These are phyloP conservation scores for Petasospora fabianii DNA, from an alignment of 1,139 yeast species.

Conservation along the genomic window DNA sequence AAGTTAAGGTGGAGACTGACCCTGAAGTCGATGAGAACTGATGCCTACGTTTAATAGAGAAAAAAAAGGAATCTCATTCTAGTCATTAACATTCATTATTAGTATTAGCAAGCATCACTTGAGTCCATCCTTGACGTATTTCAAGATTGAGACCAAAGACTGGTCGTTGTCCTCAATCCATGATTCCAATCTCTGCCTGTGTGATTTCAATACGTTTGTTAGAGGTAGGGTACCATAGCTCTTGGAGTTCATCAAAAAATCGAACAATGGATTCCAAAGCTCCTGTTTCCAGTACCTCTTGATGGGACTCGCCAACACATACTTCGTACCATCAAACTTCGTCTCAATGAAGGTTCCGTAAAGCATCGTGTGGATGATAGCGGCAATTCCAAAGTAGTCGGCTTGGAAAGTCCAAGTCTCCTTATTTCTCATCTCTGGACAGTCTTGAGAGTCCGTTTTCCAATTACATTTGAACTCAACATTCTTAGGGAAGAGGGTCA, in stretches of 20 bases:
- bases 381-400: slow-evolving; percentile 84
- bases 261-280: slow-evolving; percentile 70
- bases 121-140: slow-evolving; percentile 21
- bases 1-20: too few species aligned
- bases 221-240: slow-evolving; percentile 38
- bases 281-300: slow-evolving; percentile 78
- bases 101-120: background rate
- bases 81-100: background rate
- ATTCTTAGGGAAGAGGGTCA: slow-evolving; percentile 49
- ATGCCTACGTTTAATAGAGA: too few species aligned
- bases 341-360: slow-evolving; percentile 63
- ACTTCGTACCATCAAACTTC: slow-evolving; percentile 19
- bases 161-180: slow-evolving; percentile 25
- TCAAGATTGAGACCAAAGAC: slow-evolving; percentile 12
- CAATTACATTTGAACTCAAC: slow-evolving; percentile 59
- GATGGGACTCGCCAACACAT: slow-evolving; percentile 42
- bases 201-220: slow-evolving; percentile 34
- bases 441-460: slow-evolving; percentile 70
- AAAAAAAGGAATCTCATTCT: background rate
- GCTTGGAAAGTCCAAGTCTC: slow-evolving; percentile 76
- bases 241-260: slow-evolving; percentile 58
- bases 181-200: slow-evolving; percentile 42
- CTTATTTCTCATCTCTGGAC: slow-evolving; percentile 64
- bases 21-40: too few species aligned
- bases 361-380: slow-evolving; percentile 66